Evolutionary conservation across 2,329 filamentous ascomycete genomes (phyloP), one percentile per base, ranked within the genome.

Genomic region (Aspergillus cejpii): DNA sequence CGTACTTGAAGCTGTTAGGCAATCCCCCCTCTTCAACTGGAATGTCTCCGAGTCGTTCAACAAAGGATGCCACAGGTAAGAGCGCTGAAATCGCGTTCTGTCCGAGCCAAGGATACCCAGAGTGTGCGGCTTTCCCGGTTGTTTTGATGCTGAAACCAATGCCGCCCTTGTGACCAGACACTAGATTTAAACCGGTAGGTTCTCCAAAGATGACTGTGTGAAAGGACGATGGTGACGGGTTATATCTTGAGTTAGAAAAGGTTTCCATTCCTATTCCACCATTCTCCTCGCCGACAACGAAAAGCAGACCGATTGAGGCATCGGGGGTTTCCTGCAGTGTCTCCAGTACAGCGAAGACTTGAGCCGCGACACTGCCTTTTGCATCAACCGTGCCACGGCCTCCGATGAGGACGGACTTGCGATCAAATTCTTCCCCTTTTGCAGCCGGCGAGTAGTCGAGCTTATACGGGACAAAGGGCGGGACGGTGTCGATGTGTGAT

Each of bases 51-150:
- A 87, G 69, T 20, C 81, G 73, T 45, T 87, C 71, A 19, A 94
- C 65, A 10, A 73, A 75, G 39, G 76, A 73, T 36, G 96, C 69
- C 0, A 83, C 87, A n/a, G 82, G 78, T 24, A 94, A 74, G 44
- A 97, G 73, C 41, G 89, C 75, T 49, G 88, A 86, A 58, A 89
- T 92, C 5, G 91, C 91, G 53, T 83, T 91, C 58, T 84, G 80
- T 3, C 90, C 91, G 6, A 95, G 74, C 82, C 86, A 90, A 0
- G 92, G 91, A 63, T 98, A 97, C 3, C 91, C 91, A 6, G 84
- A 90, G 68, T 98, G 92, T 1, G 86, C 88, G 0, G 83, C 87
- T 49, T 83, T 83, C 20, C 91, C 92, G 24, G 75, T 77, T 0
- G 85, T 85, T 10, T 72, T 71, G 47, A 97, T 59, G 2, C 74